Evolutionary conservation across 2,329 filamentous ascomycete species (phyloP).

Genomic region (Fusarium abutilonis): DNA sequence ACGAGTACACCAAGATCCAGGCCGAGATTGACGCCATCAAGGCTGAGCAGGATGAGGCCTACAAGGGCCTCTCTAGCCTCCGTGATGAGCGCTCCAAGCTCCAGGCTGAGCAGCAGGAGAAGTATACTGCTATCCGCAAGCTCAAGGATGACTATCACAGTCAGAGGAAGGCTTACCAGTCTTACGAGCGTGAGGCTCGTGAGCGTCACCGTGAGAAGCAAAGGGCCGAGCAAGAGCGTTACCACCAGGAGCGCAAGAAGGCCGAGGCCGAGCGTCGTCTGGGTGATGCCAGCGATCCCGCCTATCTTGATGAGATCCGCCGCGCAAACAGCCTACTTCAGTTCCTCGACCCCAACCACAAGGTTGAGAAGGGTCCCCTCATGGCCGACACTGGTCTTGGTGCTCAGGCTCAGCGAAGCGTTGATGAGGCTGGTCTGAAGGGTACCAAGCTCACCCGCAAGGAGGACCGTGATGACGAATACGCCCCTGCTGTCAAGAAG

Average conservation of each 20-base stretch:
- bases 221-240: conserved; percentile 80
- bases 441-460: conserved; percentile 86
- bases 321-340: conserved; percentile 86
- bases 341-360: conserved; percentile 84
- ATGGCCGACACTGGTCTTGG: conserved; percentile 76
- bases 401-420: conserved; percentile 81
- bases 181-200: conserved; percentile 85
- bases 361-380: conserved; percentile 72
- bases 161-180: conserved; percentile 81
- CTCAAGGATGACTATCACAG: conserved; percentile 90
- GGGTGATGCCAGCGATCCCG: conserved; percentile 83
- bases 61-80: conserved; percentile 85
- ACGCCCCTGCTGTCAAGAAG: conserved; percentile 82
- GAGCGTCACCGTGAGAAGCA: conserved; percentile 80
- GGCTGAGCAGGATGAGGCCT: conserved; percentile 88
- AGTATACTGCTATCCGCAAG: conserved; percentile 82
- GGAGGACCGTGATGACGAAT: conserved; percentile 87
- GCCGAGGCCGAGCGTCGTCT: conserved; percentile 80
- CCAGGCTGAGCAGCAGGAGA: conserved; percentile 86
- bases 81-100: conserved; percentile 87
- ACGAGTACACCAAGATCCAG: conserved; percentile 86
- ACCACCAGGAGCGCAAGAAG: conserved; percentile 77
- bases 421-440: conserved; percentile 86
- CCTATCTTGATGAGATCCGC: conserved; percentile 92
- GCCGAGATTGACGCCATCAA: conserved; percentile 90